phyloP scores from a whole-genome alignment of 2,329 filamentous ascomycete species.

The Epichloe scottii region DNA sequence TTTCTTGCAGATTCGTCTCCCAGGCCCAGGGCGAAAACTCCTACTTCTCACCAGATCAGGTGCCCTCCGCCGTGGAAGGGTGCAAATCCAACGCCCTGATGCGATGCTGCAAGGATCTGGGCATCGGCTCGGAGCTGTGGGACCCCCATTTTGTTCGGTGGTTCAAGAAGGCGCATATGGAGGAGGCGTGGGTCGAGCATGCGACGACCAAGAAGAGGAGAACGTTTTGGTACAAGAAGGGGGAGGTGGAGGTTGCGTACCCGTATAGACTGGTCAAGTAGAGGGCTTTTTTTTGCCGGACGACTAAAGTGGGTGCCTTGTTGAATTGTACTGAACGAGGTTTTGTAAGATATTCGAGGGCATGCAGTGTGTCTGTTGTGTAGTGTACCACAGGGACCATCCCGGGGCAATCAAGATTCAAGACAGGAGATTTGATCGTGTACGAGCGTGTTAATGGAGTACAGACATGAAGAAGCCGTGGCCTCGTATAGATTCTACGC shows the following conservation, averaged over 20 bases:
- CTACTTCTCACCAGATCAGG: slow-evolving; percentile 80
- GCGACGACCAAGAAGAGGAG: slow-evolving; percentile 73
- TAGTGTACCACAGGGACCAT: not conserved
- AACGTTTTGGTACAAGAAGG: slow-evolving; percentile 74
- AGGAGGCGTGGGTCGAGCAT: slow-evolving; percentile 87
- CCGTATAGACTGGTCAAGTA: slow-evolving; percentile 35
- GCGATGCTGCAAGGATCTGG: slow-evolving; percentile 96
- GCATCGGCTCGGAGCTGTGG: slow-evolving; percentile 91
- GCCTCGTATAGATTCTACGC: slow-evolving; percentile 7
- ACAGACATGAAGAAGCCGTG: not conserved
- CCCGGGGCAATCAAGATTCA: too few species aligned
- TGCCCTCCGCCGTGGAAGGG: slow-evolving; percentile 89
- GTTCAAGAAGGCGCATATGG: slow-evolving; percentile 63
- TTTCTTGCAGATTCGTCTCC: slow-evolving; percentile 60
- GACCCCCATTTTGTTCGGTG: slow-evolving; percentile 81
- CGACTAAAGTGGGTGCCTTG: too few species aligned
- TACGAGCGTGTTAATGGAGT: not conserved
- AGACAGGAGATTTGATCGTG: not conserved
- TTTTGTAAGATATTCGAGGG: not conserved
- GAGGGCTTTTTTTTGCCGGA: too few species aligned
- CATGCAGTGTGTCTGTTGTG: not conserved
- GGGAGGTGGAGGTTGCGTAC: slow-evolving; percentile 56
- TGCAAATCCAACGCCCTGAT: slow-evolving; percentile 97
- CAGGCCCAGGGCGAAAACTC: slow-evolving; percentile 90
- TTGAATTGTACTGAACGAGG: not conserved